Base-by-base conservation (phyloP, 106 monocot species). In the Dendrobium huoshanense region DNA sequence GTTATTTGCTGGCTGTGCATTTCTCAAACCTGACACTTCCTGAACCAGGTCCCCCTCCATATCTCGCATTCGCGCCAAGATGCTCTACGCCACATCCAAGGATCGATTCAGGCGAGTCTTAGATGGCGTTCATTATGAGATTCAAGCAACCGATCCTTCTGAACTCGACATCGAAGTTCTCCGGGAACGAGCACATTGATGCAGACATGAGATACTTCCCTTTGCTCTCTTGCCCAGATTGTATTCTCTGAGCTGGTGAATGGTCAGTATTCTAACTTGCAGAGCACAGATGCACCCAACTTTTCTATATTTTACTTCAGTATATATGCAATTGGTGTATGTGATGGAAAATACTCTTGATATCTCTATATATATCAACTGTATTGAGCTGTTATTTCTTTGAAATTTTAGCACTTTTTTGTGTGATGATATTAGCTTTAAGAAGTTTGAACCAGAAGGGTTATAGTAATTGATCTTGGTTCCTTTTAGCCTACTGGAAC, bases 61-160 rank as follows among this genome's bases (percentile, higher is more conserved):
- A 16, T 83, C 83, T 16, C 78, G 78, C n/a, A 83, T 83, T 18
- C 78, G 83, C 42, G 67, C 83, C 16, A 83, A 83, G 83, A 83
- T 83, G 83, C 56, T 83, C 72, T 83, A 83, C 29, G 78, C 83
- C 58, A 83, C 83, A 2, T 83, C 83, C 13, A 83, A 83, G 73
- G 78, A 83, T 0, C 48, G 83, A 25, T 83, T 78, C 55, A 78
- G 83, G 73, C 78, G 73, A 73, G 83, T 78, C 55, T 41, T 83
- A 1, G 83, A 83, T 56, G 83, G 83, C 24, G 77, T 83, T 78
- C 83, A 83, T 25, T 83, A 83, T 78, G 83, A 83, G 51, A 78
- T 83, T 65, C 83, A 83, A 72, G 83, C 83, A n/a, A 83, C 83
- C 43, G 83, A 83, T 24, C 70, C 83, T 2, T 51, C 83, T 31